These are phyloP conservation scores for Neonectria neomacrospora DNA, from an alignment of 2,329 filamentous ascomycete genomes.

Conservation along the genomic window DNA sequence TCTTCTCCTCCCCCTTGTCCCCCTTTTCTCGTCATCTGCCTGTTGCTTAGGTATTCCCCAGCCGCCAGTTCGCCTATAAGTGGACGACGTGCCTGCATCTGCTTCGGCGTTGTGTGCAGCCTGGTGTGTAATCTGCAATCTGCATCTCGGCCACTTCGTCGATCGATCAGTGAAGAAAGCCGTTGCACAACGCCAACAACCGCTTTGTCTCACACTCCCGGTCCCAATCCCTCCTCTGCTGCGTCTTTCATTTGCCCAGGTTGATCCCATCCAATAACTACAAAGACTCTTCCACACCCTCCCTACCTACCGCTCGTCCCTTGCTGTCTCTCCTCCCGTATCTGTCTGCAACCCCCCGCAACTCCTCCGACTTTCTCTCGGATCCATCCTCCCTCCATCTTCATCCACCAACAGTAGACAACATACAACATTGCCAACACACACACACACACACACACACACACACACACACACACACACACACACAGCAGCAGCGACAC, in stretches of 20 bases:
- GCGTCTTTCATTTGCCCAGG: conserved; percentile 17
- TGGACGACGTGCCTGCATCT: conserved; percentile 17
- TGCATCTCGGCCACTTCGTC: conserved; percentile 7
- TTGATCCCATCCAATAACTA: conserved; percentile 23
- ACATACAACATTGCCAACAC: neutral
- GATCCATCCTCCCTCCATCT: neutral
- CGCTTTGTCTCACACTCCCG: neutral
- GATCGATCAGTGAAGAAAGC: neutral
- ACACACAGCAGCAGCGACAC: neutral
- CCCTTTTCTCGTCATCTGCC: conserved; percentile 8
- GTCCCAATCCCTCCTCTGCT: conserved; percentile 12
- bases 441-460: no score
- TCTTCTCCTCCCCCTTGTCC: conserved; percentile 11
- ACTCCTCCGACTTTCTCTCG: conserved; percentile 3
- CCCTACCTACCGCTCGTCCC: conserved; percentile 1
- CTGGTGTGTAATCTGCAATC: conserved; percentile 5
- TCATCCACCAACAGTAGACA: conserved; percentile 3
- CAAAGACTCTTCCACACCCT: conserved; percentile 11
- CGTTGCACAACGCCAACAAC: conserved; percentile 11
- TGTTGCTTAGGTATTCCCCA: neutral
- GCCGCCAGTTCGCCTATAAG: conserved; percentile 25
- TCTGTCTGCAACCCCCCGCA: conserved; percentile 15
- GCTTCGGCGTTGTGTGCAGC: neutral
- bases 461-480: no score
- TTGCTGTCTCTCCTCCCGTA: conserved; percentile 19